These are phyloP conservation scores for Candida mesenterica DNA, from an alignment of 1,139 yeast species.

Conservation along the genomic window DNA sequence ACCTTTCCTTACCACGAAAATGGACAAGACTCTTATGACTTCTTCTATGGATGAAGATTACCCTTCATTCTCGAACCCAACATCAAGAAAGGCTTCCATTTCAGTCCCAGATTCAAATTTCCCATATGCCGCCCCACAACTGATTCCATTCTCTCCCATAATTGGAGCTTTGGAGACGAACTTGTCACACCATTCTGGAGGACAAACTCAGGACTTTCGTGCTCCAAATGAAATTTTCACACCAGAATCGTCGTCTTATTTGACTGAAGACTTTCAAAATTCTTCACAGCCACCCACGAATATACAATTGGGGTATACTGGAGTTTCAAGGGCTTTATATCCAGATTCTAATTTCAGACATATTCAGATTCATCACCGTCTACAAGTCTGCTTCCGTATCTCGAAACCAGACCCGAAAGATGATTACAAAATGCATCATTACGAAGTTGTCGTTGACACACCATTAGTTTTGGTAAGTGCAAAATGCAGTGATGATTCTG, in stretches of 20 bases:
- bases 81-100: conserved; percentile 21
- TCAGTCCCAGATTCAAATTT: conserved; percentile 5
- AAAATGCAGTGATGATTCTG: conserved; percentile 63
- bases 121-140: conserved; percentile 9
- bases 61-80: conserved; percentile 13
- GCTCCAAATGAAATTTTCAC: conserved; percentile 19
- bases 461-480: conserved; percentile 74
- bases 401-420: conserved; percentile 64
- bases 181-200: conserved; percentile 26
- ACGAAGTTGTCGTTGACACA: conserved; percentile 86
- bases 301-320: conserved; percentile 39
- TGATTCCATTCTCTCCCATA: conserved; percentile 34
- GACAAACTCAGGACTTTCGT: conserved; percentile 7
- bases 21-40: conserved; percentile 32
- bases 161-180: conserved; percentile 46
- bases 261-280: conserved; percentile 21
- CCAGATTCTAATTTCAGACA: conserved; percentile 75
- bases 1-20: conserved; percentile 44
- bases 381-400: conserved; percentile 76
- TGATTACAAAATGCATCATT: conserved; percentile 66
- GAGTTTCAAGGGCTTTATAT: conserved; percentile 41
- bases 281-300: conserved; percentile 20
- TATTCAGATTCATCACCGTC: conserved; percentile 68
- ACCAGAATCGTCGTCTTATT: conserved; percentile 30
- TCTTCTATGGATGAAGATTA: conserved; percentile 24